phyloP scores from a whole-genome alignment of 163 green algal species.

The Chlorella variabilis region DNA sequence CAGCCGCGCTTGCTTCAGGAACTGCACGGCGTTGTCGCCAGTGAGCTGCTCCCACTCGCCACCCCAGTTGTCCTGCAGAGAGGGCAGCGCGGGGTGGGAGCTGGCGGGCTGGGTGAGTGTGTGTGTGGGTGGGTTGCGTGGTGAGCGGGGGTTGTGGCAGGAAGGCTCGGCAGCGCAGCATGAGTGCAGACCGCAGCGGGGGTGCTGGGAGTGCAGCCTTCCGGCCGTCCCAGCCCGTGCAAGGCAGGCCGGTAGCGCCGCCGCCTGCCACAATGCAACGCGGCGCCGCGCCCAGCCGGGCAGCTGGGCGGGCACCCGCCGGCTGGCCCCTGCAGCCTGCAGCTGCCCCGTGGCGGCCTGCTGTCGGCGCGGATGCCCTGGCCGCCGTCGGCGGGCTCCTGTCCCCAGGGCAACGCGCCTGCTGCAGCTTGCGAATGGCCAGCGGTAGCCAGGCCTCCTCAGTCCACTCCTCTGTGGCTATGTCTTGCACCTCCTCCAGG shows the following conservation, averaged over 20 bases:
- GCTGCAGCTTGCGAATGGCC: neutral
- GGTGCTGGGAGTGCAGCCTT: too few species aligned
- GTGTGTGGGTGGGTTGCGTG: neutral
- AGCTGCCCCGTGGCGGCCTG: neutral
- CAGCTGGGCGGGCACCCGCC: too few species aligned
- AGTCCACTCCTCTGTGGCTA: slow-evolving; percentile 4
- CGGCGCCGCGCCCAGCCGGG: neutral
- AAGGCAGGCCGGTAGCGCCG: too few species aligned
- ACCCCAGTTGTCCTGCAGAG: neutral
- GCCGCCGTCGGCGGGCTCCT: too few species aligned
- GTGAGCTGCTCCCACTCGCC: neutral
- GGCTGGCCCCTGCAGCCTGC: too few species aligned
- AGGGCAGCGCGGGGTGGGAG: too few species aligned
- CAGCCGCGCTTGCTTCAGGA: neutral
- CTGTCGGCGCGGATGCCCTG: too few species aligned
- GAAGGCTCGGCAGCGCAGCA: neutral
- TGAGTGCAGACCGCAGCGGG: too few species aligned
- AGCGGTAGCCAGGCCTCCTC: neutral
- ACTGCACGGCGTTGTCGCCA: neutral
- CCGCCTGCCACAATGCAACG: neutral
- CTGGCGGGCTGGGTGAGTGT: too few species aligned
- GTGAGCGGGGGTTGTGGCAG: neutral
- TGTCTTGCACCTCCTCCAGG: neutral
- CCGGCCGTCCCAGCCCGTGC: too few species aligned
- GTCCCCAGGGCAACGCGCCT: too few species aligned